Evolutionary conservation across 495 filamentous ascomycete species (phyloP).

Genomic region (Penicillium atrosanguineum): DNA sequence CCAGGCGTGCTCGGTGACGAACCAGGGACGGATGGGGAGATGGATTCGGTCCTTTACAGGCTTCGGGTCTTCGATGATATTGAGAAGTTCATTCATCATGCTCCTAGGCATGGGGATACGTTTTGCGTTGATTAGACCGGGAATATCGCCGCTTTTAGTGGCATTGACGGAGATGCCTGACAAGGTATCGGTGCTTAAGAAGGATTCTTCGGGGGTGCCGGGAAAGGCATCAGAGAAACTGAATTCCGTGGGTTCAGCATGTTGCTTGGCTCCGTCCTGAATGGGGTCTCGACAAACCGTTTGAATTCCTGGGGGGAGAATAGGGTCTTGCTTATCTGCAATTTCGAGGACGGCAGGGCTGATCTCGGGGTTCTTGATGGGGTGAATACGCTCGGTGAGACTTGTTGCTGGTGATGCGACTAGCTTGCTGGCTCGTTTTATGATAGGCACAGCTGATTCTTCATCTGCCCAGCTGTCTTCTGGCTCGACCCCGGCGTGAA

Average conservation of each 20-base stretch:
- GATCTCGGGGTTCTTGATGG: background rate
- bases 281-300: slow-evolving; percentile 14
- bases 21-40: slow-evolving; percentile 1
- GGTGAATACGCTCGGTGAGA: background rate
- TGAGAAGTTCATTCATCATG: background rate
- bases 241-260: slow-evolving; percentile 9
- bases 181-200: background rate
- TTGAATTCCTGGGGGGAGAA: slow-evolving; percentile 10
- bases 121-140: background rate
- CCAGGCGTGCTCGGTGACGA: background rate
- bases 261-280: background rate
- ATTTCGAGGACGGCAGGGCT: background rate
- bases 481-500: background rate
- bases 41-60: background rate
- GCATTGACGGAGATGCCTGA: background rate
- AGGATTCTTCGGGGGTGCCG: background rate
- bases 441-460: background rate
- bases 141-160: background rate
- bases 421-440: background rate
- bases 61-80: slow-evolving; percentile 1
- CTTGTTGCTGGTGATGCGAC: background rate
- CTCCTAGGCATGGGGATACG: slow-evolving; percentile 9
- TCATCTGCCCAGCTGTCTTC: slow-evolving; percentile 5
- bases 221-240: slow-evolving; percentile 7
- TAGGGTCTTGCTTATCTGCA: slow-evolving; percentile 7